These are phyloP conservation scores for Diaporthe sp. DNA, from an alignment of 2,329 filamentous ascomycete genomes.

Conservation along the genomic window DNA sequence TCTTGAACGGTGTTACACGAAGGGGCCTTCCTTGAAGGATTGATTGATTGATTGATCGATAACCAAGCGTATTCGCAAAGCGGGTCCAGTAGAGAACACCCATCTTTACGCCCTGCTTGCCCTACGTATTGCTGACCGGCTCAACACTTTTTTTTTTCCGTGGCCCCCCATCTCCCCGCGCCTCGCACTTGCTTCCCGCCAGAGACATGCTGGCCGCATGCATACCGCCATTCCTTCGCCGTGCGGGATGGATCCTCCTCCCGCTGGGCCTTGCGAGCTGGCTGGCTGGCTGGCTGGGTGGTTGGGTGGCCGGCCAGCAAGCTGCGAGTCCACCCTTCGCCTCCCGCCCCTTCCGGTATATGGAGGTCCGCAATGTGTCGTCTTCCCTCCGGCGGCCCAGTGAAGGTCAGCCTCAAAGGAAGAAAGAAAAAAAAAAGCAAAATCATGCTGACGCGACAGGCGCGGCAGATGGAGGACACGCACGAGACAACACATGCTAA, in stretches of 20 bases:
- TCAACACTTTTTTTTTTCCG: background rate
- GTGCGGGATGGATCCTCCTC: constrained; percentile 14
- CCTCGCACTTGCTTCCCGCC: background rate
- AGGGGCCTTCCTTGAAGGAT: background rate
- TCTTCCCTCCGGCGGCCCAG: background rate
- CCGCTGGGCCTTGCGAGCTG: background rate
- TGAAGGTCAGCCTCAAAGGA: background rate
- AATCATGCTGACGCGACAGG: background rate
- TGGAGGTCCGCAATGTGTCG: background rate
- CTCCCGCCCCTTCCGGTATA: background rate
- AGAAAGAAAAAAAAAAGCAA: background rate
- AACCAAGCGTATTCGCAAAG: too few species aligned
- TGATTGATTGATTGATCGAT: too few species aligned
- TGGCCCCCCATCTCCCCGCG: background rate
- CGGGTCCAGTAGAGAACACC: background rate
- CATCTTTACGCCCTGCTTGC: background rate
- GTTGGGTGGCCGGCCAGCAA: background rate
- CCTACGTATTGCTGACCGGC: background rate
- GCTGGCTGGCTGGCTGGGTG: background rate
- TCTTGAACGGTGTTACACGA: constrained; percentile 1
- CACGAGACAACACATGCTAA: background rate
- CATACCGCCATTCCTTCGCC: constrained; percentile 23
- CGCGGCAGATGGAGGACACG: background rate
- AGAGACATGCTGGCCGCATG: constrained; percentile 14
- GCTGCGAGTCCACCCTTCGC: background rate